phyloP scores from a whole-genome alignment of 2,329 filamentous ascomycete genomes.

The Colletotrichum kahawae region DNA sequence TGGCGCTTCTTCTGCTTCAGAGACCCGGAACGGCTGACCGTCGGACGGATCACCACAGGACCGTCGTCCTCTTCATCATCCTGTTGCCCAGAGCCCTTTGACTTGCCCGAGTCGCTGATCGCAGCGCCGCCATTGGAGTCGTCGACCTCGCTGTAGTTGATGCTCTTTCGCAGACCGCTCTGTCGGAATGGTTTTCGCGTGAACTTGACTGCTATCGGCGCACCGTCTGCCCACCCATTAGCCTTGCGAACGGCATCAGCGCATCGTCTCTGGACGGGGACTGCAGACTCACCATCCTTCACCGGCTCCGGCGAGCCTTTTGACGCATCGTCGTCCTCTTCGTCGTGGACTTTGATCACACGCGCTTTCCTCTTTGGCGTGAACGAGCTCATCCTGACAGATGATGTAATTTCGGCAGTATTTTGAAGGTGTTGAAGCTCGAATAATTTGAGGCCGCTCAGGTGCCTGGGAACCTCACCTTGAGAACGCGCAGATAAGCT shows the following conservation, averaged over 20 bases:
- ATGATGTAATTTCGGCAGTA: neutral
- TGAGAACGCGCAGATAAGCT: conserved; percentile 8
- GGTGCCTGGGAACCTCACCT: neutral
- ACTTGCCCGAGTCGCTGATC: neutral
- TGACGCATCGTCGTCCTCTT: conserved; percentile 54
- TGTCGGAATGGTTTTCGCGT: conserved; percentile 60
- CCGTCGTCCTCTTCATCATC: conserved; percentile 50
- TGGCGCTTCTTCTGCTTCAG: conserved; percentile 72
- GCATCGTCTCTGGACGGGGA: conserved; percentile 19
- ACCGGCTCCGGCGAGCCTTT: conserved; percentile 26
- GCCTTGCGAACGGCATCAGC: conserved; percentile 29
- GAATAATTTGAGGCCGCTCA: neutral
- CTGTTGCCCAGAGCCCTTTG: conserved; percentile 24
- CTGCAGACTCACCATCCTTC: conserved; percentile 42
- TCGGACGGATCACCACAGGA: conserved; percentile 55
- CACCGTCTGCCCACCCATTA: conserved; percentile 12
- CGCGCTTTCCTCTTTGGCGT: conserved; percentile 71
- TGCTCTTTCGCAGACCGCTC: conserved; percentile 62
- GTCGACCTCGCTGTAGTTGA: conserved; percentile 48
- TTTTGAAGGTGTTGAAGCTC: neutral
- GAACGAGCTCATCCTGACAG: conserved; percentile 56
- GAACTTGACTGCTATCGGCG: conserved; percentile 18
- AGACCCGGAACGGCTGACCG: conserved; percentile 51
- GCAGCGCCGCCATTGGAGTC: conserved; percentile 18
- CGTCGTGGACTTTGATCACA: conserved; percentile 75